A percentile compares a stretch with the other conserved stretches of the same genome.
These are phyloP conservation scores for Mimosa bimucronata DNA, from an alignment of 306 rosid species.

Conservation along the genomic window DNA sequence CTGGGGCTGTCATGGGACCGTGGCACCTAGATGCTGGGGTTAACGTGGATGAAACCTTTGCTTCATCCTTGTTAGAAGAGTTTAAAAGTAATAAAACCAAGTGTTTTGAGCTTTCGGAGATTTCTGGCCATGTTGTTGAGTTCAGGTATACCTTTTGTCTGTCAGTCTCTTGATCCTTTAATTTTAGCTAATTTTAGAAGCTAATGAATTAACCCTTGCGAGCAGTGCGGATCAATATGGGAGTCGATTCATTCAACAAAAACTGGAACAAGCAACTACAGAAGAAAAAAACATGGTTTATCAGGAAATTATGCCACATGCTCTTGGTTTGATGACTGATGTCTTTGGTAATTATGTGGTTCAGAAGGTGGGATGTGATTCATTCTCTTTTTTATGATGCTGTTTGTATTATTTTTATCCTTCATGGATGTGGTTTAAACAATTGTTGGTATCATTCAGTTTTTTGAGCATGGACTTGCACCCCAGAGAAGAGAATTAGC, in stretches of 20 bases:
- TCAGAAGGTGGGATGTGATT: constrained; percentile 71
- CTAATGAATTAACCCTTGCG: constrained; percentile 29
- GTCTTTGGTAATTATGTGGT: constrained; percentile 96
- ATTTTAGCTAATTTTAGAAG: constrained; percentile 22
- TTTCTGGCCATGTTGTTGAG: constrained; percentile 60
- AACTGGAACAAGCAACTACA: constrained; percentile 82
- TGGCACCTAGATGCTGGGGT: constrained; percentile 81
- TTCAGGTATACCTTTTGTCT: constrained; percentile 59
- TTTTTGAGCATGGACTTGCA: constrained; percentile 93
- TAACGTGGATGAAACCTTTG: constrained; percentile 69
- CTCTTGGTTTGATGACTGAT: constrained; percentile 93
- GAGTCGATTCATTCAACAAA: constrained; percentile 92
- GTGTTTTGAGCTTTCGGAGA: constrained; percentile 88
- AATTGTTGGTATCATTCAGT: constrained; percentile 51
- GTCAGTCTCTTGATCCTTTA: constrained; percentile 11
- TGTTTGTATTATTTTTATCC: background rate
- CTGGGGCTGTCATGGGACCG: constrained; percentile 73
- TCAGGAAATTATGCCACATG: constrained; percentile 96
- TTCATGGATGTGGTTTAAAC: constrained; percentile 22
- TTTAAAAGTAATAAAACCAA: constrained; percentile 87
- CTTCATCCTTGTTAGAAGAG: constrained; percentile 84
- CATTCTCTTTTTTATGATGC: constrained; percentile 30
- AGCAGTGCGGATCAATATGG: constrained; percentile 92
- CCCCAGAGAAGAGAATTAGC: constrained; percentile 90
- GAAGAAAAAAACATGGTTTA: constrained; percentile 95